These are phyloP conservation scores for Amanita phalloides DNA, from an alignment of 768 basidiomycete species.

Conservation along the genomic window DNA sequence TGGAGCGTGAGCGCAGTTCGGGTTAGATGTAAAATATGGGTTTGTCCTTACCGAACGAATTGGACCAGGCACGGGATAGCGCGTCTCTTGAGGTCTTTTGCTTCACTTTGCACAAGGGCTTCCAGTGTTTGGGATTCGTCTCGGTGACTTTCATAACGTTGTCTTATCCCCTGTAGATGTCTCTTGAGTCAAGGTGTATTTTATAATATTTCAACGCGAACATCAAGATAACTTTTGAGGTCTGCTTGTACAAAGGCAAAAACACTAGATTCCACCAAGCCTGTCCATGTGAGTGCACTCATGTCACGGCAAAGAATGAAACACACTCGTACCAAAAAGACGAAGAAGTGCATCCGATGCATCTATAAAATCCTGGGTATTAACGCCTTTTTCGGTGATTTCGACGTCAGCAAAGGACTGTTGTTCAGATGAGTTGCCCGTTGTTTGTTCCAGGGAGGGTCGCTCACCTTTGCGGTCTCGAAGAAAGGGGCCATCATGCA, in stretches of 20 bases:
- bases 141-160: constrained; percentile 31
- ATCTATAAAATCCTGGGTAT: constrained; percentile 72
- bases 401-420: constrained; percentile 81
- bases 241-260: constrained; percentile 71
- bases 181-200: background rate
- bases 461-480: background rate
- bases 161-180: constrained; percentile 49
- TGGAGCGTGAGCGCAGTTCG: background rate
- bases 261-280: constrained; percentile 55
- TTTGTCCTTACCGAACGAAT: constrained; percentile 42
- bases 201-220: background rate
- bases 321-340: constrained; percentile 47
- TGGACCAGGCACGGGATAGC: constrained; percentile 56
- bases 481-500: background rate
- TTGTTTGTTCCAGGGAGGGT: no score
- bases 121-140: constrained; percentile 47
- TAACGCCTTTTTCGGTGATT: constrained; percentile 65
- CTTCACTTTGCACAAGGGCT: constrained; percentile 44
- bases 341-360: constrained; percentile 82
- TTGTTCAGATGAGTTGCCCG: background rate
- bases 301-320: constrained; percentile 1
- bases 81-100: constrained; percentile 27
- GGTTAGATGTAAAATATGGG: constrained; percentile 1
- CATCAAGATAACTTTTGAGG: constrained; percentile 27
- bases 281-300: constrained; percentile 23